Percentiles rank a stretch among this genome's conserved stretches.
phyloP scores from a whole-genome alignment of 257 asterid species.

The Solanum ossicruentum region DNA sequence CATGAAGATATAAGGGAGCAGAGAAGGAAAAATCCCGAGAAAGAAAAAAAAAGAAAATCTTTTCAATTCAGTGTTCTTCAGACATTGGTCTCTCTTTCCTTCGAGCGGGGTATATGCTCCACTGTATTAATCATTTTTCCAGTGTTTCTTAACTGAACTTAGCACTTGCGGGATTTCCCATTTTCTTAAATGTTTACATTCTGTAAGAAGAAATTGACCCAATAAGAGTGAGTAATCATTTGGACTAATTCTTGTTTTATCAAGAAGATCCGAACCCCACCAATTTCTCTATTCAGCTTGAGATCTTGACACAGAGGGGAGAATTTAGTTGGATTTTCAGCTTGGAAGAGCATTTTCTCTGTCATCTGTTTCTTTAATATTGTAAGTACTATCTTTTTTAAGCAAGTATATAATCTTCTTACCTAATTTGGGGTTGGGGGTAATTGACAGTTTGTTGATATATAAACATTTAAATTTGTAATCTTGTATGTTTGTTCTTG shows the following conservation, averaged over 20 bases:
- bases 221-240: neutral
- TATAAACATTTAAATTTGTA: neutral
- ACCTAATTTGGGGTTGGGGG: neutral
- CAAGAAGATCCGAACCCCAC: neutral
- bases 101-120: neutral
- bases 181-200: neutral
- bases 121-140: neutral
- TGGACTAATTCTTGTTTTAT: neutral
- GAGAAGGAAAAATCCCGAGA: neutral
- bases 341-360: neutral
- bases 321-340: neutral
- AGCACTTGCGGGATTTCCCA: neutral
- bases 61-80: neutral
- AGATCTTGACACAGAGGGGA: neutral
- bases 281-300: neutral
- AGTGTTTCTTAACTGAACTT: neutral
- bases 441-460: neutral
- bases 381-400: neutral
- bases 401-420: neutral
- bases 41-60: neutral
- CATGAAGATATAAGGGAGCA: neutral
- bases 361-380: neutral
- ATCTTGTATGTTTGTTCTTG: neutral
- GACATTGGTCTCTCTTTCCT: neutral
- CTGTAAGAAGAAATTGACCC: neutral